phyloP scores from a whole-genome alignment of 176 grass and related monocot species.

The sorghum (Sorghum bicolor) region DNA sequence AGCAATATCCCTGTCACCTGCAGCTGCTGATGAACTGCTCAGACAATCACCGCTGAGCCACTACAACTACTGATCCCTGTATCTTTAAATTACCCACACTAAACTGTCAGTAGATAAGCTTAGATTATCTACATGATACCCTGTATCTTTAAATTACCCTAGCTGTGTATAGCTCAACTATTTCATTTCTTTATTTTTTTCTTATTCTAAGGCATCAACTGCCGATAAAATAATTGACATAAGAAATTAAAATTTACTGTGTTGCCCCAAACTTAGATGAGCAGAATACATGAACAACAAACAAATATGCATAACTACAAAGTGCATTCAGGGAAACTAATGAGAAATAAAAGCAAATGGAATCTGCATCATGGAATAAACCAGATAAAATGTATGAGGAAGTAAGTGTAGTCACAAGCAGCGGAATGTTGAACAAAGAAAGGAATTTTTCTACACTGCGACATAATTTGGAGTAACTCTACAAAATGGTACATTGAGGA shows the following conservation, averaged over 20 bases:
- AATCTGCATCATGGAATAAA: conserved; percentile 7
- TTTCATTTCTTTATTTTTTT: not conserved
- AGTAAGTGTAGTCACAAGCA: not conserved
- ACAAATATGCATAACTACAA: not conserved
- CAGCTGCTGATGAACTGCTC: too few relatives aligned
- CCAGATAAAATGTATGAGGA: not conserved
- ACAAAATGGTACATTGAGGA: not conserved
- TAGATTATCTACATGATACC: conserved; percentile 17
- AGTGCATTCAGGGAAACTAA: not conserved
- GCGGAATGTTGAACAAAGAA: not conserved
- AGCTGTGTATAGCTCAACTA: not conserved
- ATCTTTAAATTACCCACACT: too few relatives aligned
- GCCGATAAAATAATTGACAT: not conserved
- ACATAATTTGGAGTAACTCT: not conserved
- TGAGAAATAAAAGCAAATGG: not conserved
- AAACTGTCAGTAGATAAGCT: not conserved
- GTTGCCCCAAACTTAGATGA: not conserved
- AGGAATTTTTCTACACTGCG: not conserved
- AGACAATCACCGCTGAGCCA: too few relatives aligned
- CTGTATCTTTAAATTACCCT: not conserved
- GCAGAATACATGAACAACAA: not conserved
- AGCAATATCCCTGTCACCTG: too few relatives aligned
- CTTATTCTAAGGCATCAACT: not conserved
- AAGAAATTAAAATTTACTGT: not conserved
- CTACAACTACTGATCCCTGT: too few relatives aligned